A percentile compares a stretch with the other conserved stretches of the same genome.
phyloP scores from a whole-genome alignment of 2,329 filamentous ascomycete species.

The Apiospora koreana region DNA sequence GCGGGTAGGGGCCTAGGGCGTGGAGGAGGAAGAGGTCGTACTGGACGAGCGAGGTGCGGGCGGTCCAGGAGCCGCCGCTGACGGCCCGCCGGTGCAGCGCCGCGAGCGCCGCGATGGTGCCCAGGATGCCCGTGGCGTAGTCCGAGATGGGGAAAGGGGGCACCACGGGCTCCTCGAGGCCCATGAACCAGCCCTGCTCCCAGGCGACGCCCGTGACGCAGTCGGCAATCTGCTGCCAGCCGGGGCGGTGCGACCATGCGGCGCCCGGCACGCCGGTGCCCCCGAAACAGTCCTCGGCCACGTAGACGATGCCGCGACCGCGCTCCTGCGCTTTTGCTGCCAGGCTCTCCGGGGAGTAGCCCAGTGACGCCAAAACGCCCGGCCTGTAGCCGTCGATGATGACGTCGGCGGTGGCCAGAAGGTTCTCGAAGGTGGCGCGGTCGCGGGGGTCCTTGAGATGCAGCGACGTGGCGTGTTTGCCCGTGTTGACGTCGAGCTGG shows the following conservation, averaged over 20 bases:
- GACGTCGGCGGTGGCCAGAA: conserved; percentile 65
- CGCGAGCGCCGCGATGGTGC: conserved; percentile 34
- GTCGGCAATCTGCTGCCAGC: conserved; percentile 57
- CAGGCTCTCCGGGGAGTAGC: conserved; percentile 61
- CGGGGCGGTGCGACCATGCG: conserved; percentile 64
- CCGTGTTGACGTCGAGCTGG: conserved; percentile 71
- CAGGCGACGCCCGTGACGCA: conserved; percentile 38
- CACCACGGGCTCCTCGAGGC: conserved; percentile 59
- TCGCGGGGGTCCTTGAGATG: conserved; percentile 60
- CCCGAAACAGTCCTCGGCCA: conserved; percentile 73
- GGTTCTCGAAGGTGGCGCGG: conserved; percentile 54
- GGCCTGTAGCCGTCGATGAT: conserved; percentile 71
- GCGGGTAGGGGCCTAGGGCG: conserved; percentile 47
- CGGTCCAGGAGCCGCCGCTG: conserved; percentile 35
- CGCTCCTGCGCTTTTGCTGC: conserved; percentile 52
- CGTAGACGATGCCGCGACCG: conserved; percentile 65
- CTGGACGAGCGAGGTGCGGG: conserved; percentile 36
- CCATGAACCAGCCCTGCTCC: conserved; percentile 40
- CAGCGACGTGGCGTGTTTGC: conserved; percentile 66
- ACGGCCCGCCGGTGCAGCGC: conserved; percentile 35
- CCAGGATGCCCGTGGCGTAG: conserved; percentile 37
- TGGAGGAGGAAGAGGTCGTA: conserved; percentile 36
- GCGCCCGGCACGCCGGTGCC: conserved; percentile 45
- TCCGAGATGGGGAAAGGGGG: conserved; percentile 65
- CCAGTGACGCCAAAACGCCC: conserved; percentile 62